A percentile compares a stretch with the other conserved stretches of the same genome.
phyloP scores from a whole-genome alignment of 805 yeast species.

The Maudiozyma barnettii region DNA sequence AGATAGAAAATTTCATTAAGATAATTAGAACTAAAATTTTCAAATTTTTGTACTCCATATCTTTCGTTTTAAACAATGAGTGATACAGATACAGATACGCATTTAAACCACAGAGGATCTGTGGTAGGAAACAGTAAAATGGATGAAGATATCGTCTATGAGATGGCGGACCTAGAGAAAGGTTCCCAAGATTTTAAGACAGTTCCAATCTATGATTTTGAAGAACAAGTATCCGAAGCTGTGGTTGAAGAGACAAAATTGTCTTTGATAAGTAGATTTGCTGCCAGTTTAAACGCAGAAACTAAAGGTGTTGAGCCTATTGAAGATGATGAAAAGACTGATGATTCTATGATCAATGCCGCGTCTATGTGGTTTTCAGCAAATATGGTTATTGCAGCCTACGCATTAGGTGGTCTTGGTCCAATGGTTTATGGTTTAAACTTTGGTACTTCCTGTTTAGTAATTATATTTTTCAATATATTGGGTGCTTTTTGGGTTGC shows the following conservation, averaged over 20 bases:
- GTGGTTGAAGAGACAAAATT: constrained; percentile 9
- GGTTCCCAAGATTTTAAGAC: constrained; percentile 5
- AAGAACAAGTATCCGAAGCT: constrained; percentile 6
- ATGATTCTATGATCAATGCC: constrained; percentile 54
- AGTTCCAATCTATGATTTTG: constrained; percentile 1
- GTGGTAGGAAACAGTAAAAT: constrained; percentile 3
- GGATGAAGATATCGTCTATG: constrained; percentile 2
- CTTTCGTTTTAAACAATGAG: neutral
- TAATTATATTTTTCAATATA: constrained; percentile 11
- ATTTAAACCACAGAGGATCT: constrained; percentile 7
- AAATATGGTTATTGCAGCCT: constrained; percentile 77
- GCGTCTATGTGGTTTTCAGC: constrained; percentile 90
- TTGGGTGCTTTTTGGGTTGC: constrained; percentile 76
- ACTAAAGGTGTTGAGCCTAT: constrained; percentile 73
- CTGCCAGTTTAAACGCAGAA: constrained; percentile 35
- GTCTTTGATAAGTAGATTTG: constrained; percentile 16
- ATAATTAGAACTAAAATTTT: neutral
- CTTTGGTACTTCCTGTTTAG: constrained; percentile 13
- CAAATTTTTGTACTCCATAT: neutral
- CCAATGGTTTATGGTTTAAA: constrained; percentile 53
- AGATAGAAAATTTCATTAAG: too few species aligned
- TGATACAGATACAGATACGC: constrained; percentile 3
- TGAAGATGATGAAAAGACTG: constrained; percentile 67
- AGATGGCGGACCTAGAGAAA: constrained; percentile 5
- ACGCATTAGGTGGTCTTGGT: constrained; percentile 66